Percentiles rank a stretch among this genome's conserved stretches.
Evolutionary conservation across 805 yeast genomes (phyloP).

Genomic region (Wickerhamomyces rabaulensis): DNA sequence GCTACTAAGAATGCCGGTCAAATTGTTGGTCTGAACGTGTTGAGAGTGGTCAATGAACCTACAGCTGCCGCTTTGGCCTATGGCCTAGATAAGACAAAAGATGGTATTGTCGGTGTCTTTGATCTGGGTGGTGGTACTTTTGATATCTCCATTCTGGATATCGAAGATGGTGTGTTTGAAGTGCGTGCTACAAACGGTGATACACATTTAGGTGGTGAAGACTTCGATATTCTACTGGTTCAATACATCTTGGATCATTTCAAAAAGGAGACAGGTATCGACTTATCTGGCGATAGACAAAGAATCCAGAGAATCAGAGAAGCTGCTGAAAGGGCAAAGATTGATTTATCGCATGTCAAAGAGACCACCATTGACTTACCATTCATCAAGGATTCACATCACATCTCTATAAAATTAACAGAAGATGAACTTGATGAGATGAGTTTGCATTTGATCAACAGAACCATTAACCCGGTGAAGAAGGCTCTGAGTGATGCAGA

Average conservation of each 20-base stretch:
- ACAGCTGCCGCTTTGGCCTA: constrained; percentile 84
- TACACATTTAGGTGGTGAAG: constrained; percentile 81
- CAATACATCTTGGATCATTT: constrained; percentile 49
- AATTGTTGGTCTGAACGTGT: constrained; percentile 64
- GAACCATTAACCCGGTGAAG: constrained; percentile 68
- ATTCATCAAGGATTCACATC: constrained; percentile 57
- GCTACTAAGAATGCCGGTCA: constrained; percentile 75
- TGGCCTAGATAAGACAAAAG: constrained; percentile 53
- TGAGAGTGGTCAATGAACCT: constrained; percentile 76
- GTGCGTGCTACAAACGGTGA: constrained; percentile 81
- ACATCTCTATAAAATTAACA: constrained; percentile 51
- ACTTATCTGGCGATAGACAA: constrained; percentile 43
- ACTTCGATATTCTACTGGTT: constrained; percentile 61
- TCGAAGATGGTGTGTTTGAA: constrained; percentile 75
- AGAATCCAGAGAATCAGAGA: constrained; percentile 73
- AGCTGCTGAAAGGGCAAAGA: constrained; percentile 72
- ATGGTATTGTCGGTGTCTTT: constrained; percentile 42
- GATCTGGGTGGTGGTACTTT: constrained; percentile 84
- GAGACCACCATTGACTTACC: constrained; percentile 65
- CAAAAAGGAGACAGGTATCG: constrained; percentile 45
- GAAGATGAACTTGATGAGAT: constrained; percentile 65
- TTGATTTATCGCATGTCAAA: constrained; percentile 63
- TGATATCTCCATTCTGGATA: constrained; percentile 70
- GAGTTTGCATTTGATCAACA: constrained; percentile 59
- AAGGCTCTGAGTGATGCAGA: constrained; percentile 74